Conservation (phyloP, 2,329 filamentous ascomycete genomes). For the Myriosclerotinia curreyana region DNA sequence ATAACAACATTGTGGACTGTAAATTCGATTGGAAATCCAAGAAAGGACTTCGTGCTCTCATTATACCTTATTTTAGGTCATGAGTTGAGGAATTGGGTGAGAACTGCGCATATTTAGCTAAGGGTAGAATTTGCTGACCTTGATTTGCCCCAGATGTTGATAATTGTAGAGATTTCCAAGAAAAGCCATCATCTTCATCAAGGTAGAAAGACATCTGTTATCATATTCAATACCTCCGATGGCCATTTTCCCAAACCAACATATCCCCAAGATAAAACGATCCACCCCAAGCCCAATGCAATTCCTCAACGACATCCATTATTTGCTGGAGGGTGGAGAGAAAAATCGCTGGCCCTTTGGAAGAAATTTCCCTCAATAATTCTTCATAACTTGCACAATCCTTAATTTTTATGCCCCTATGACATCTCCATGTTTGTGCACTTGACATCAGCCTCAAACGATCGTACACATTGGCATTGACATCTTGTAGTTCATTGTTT, state of each 20-base stretch:
- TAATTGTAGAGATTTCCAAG: too few species aligned
- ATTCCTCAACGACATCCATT: not conserved
- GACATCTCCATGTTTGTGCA: not conserved
- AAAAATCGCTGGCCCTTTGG: not conserved
- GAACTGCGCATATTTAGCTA: too few species aligned
- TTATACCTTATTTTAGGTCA: too few species aligned
- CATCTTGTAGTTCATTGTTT: too few species aligned
- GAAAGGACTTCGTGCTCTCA: too few species aligned
- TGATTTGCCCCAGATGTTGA: too few species aligned
- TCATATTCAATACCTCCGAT: not conserved
- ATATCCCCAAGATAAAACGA: not conserved
- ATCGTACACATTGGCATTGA: not conserved
- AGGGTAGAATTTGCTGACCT: too few species aligned
- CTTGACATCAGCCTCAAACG: not conserved
- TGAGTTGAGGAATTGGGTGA: too few species aligned
- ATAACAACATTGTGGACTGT: too few species aligned
- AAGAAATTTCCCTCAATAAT: too few species aligned
- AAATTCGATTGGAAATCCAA: too few species aligned
- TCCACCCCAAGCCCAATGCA: constrained; percentile 7
- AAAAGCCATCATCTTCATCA: not conserved
- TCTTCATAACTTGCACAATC: not conserved
- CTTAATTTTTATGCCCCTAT: not conserved
- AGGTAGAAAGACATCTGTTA: not conserved
- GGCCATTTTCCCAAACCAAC: not conserved
- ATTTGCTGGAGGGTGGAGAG: not conserved